A percentile compares a stretch with the other conserved stretches of the same genome.
phyloP scores from a whole-genome alignment of 2,329 filamentous ascomycete species.

The Escovopsis sp. region DNA sequence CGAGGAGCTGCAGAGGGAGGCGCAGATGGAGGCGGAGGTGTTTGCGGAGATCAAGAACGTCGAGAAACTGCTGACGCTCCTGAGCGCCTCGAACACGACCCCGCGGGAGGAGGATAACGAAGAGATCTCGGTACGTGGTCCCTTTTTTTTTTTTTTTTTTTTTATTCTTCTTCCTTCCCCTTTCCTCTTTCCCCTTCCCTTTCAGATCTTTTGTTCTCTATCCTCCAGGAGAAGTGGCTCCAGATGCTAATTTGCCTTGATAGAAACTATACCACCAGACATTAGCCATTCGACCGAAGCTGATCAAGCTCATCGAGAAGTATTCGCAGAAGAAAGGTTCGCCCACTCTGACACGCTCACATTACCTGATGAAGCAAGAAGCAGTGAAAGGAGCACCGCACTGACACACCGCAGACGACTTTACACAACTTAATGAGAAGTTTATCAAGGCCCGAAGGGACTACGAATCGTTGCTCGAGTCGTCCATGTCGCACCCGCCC shows the following conservation, averaged over 20 bases:
- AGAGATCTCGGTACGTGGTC: conserved; percentile 62
- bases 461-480: conserved; percentile 89
- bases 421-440: conserved; percentile 96
- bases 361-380: too few relatives aligned
- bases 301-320: conserved; percentile 96
- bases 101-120: conserved; percentile 85
- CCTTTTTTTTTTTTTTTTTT: too few relatives aligned
- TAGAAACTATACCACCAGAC: conserved; percentile 81
- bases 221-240: too few relatives aligned
- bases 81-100: conserved; percentile 74
- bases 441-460: conserved; percentile 97
- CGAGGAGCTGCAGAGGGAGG: conserved; percentile 87
- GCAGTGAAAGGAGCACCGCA: too few relatives aligned
- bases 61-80: conserved; percentile 61
- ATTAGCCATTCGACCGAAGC: conserved; percentile 81
- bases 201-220: too few relatives aligned
- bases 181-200: too few relatives aligned
- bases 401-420: conserved; percentile 54
- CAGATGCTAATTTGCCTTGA: too few relatives aligned
- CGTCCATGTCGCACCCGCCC: conserved; percentile 89
- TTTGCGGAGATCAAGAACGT: conserved; percentile 51
- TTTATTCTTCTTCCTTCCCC: too few relatives aligned
- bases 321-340: conserved; percentile 97
- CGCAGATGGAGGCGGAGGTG: conserved; percentile 74
- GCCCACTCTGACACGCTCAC: neutral